Base-by-base conservation (phyloP, 2,329 filamentous ascomycete genomes). In the Trichoderma sp. region DNA sequence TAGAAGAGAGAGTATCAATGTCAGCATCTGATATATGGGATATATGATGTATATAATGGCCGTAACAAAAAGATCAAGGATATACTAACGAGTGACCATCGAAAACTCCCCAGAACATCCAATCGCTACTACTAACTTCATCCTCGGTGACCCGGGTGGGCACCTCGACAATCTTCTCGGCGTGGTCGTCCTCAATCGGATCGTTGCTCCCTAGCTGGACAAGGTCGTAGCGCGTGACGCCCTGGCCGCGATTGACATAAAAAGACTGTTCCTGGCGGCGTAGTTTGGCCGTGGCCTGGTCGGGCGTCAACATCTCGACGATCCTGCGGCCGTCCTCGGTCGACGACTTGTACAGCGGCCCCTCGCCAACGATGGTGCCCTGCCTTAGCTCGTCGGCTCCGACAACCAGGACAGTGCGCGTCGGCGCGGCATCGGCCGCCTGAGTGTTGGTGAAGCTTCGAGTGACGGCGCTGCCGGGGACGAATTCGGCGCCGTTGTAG, bases 21-120 rank as follows among this genome's bases (percentile, higher is more conserved):
- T 76, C 34, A 76, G 71, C 39, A 36, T 34, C 6, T 50, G 13
- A 3, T 1, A 43, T n/a, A 43, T 43, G 39, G 7, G 39, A 43
- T 43, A 43, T 1, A 43, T 43, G 15, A 1, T 43, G 15, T 43
- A 43, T 55, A 28, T 7, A 30, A 34, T 39, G 2, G 12, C 5
- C 13, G 7, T 5, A 47, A 34, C 6, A 64, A 1, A 34, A 23
- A 12, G 6, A 20, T n/a, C 12, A 8, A 43, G 30, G 15, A 47
- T 61, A 20, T 32, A 57, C 88, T 82, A 84, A 95, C 93, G 93
- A 93, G 82, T 99, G 96, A 0, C 96, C 96, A 79, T 99, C 96
- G 81, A 98, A 99, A 20, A 99, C 95, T 71, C 95, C 96, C 96
- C 97, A 99, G 81, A 99, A 99, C 94, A 98, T 98, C 96, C 96